These are phyloP conservation scores for Chamaecyparis obtusa DNA, from an alignment of 75 land plant species.

Conservation along the genomic window DNA sequence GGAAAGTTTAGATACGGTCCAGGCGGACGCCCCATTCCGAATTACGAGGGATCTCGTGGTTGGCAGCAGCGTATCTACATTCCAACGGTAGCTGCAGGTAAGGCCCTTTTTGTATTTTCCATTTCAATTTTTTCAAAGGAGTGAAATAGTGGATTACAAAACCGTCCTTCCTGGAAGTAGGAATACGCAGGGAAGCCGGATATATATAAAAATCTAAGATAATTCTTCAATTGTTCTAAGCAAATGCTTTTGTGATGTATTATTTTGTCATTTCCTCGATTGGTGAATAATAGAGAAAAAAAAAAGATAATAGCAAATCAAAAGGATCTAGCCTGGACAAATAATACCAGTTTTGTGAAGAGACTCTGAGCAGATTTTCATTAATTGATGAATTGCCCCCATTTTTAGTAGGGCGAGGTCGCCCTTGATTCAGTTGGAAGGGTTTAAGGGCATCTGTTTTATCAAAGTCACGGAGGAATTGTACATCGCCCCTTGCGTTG, in stretches of 20 bases:
- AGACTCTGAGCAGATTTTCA: neutral
- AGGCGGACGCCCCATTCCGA: neutral
- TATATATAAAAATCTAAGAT: too few species aligned
- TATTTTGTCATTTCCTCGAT: neutral
- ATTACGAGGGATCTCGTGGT: slow-evolving; percentile 12
- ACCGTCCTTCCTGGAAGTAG: neutral
- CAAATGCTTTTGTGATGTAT: neutral
- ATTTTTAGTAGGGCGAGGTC: neutral
- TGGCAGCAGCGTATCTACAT: slow-evolving; percentile 35
- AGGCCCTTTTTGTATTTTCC: too few species aligned
- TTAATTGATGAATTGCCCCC: neutral
- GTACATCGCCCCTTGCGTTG: too few species aligned
- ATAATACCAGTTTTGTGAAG: neutral
- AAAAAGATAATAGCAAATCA: neutral
- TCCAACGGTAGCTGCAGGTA: slow-evolving; percentile 44
- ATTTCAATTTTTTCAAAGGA: too few species aligned
- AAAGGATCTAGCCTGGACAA: neutral
- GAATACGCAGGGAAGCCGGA: too few species aligned
- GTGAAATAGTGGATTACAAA: too few species aligned
- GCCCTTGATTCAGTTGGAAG: neutral
- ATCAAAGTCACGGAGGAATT: neutral
- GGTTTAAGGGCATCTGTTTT: neutral
- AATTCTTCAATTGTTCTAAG: neutral
- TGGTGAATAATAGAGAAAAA: too few species aligned
- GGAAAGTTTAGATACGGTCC: neutral